Base-by-base conservation (phyloP, 2,329 filamentous ascomycete species). In the Chaetomium strumarium region DNA sequence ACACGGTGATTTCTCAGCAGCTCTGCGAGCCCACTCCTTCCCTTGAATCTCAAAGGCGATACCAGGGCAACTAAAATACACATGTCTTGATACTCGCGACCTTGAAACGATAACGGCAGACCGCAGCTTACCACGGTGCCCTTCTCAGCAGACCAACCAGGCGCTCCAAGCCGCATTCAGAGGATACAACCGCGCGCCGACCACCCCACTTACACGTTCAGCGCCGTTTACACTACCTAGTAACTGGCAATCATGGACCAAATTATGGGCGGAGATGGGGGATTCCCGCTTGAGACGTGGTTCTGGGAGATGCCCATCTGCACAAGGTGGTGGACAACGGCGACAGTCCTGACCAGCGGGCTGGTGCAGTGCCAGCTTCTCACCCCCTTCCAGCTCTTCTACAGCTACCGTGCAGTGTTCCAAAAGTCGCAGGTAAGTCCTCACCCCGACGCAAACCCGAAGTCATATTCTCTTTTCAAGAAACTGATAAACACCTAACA, bases 231-330 rank as follows among this genome's bases (percentile, higher is more conserved):
- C n/a, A 16, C n/a, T n/a, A n/a, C 19, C n/a, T 31, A 16, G 13
- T 31, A 9, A 14, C 34, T 34, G 24, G 24, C 47, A 33, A 58
- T 33, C 56, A 82, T 82, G 79, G 78, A 82, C 60, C 77, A 79
- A 63, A 75, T 80, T 63, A 76, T 82, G 67, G 70, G 72, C 55
- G 79, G 80, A 53, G 80, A 77, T 60, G 81, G 78, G 54, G 75
- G 78, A 49, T 75, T 96, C 65, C 93, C 92, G 39, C 79, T 99
- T 8, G 93, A 97, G 71, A 86, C 92, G 62, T 99, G 93, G 93
- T 97, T 96, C 71, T 96, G 90, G 79, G 93, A 99, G 70, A 96
- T 96, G 87, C 93, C 93, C 3, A 83, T 93, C 24, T 95, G 91
- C 70, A 99, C 93, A 36, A 79, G 93, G 56, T 95, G 88, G 85